phyloP scores from a whole-genome alignment of 108 stramenopile genomes.

The Cyclostephanos tholiformis region DNA sequence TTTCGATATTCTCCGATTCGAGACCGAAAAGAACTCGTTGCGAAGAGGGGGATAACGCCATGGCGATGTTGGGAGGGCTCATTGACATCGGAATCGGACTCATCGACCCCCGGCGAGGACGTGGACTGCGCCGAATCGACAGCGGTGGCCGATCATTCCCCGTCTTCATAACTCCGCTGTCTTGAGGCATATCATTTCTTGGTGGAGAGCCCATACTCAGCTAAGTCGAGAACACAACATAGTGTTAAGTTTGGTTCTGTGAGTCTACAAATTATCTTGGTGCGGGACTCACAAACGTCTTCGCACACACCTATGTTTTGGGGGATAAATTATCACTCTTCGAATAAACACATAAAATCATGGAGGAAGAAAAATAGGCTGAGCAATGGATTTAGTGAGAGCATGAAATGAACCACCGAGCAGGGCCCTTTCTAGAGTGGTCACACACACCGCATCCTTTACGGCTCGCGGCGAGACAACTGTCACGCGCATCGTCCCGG shows the following conservation, averaged over 20 bases:
- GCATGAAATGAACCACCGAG: not conserved
- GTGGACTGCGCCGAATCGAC: not conserved
- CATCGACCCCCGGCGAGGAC: constrained; percentile 3
- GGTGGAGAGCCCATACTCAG: not conserved
- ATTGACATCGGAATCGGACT: not conserved
- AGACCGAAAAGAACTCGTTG: constrained; percentile 3
- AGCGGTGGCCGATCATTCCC: not conserved
- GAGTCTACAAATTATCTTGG: no score
- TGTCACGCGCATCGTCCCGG: not conserved
- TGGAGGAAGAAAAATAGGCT: not conserved
- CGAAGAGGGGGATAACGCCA: not conserved
- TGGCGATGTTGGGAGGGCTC: not conserved
- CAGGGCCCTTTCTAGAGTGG: no score
- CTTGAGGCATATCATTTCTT: not conserved
- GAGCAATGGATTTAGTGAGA: not conserved
- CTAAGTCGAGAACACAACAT: not conserved
- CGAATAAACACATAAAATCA: not conserved
- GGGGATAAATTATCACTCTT: no score
- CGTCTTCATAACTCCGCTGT: not conserved
- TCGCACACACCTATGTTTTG: not conserved
- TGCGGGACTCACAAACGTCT: not conserved
- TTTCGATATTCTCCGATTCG: constrained; percentile 4
- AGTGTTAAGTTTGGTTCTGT: no score
- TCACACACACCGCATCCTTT: no score
- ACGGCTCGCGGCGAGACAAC: no score